Percentiles rank a stretch among this genome's conserved stretches.
These are phyloP conservation scores for Penicillium rolfsii DNA, from an alignment of 2,329 filamentous ascomycete genomes.

Conservation along the genomic window DNA sequence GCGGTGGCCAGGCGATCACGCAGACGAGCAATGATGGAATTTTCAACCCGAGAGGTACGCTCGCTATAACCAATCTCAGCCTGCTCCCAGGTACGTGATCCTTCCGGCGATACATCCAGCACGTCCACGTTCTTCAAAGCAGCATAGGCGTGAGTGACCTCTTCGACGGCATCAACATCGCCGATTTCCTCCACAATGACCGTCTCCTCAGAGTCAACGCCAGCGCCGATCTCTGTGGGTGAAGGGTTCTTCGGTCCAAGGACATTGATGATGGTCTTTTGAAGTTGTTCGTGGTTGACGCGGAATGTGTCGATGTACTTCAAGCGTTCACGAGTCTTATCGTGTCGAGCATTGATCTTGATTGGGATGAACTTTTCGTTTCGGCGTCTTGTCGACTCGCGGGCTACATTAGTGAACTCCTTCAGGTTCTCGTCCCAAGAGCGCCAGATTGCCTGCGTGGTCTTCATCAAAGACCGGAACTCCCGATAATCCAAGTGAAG, in stretches of 20 bases:
- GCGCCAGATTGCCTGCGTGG: conserved; percentile 81
- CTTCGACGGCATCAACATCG: conserved; percentile 94
- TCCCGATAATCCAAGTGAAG: conserved; percentile 92
- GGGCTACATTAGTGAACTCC: conserved; percentile 95
- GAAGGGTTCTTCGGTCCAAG: conserved; percentile 73
- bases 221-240: conserved; percentile 51
- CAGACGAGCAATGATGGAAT: conserved; percentile 94
- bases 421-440: conserved; percentile 96
- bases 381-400: conserved; percentile 87
- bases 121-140: conserved; percentile 93
- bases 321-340: conserved; percentile 83
- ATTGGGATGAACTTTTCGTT: conserved; percentile 99
- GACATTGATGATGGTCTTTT: conserved; percentile 95
- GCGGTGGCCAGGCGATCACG: conserved; percentile 91
- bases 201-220: conserved; percentile 58
- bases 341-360: conserved; percentile 87
- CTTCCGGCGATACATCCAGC: conserved; percentile 85
- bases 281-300: conserved; percentile 95
- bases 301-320: conserved; percentile 95
- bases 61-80: conserved; percentile 97
- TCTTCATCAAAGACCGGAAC: conserved; percentile 82
- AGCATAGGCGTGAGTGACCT: conserved; percentile 92
- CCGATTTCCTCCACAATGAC: conserved; percentile 91
- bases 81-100: conserved; percentile 88
- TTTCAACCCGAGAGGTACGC: conserved; percentile 93